A percentile compares a stretch with the other conserved stretches of the same genome.
Evolutionary conservation across 2,329 filamentous ascomycete species (phyloP).

Genomic region (Colletotrichum sp.): DNA sequence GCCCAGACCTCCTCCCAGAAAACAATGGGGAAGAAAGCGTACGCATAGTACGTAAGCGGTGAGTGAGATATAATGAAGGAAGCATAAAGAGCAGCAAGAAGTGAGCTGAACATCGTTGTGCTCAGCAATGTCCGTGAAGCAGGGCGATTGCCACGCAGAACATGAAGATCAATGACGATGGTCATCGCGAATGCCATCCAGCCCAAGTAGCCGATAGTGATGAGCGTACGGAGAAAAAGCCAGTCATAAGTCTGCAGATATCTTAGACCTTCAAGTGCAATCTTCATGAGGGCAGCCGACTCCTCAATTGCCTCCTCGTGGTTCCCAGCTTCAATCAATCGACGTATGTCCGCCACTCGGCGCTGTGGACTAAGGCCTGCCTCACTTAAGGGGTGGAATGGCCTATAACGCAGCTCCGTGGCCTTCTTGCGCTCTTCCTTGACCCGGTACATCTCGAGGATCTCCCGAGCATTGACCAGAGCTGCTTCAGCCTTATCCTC

Average conservation of each 20-base stretch:
- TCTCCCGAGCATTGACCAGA: conserved; percentile 82
- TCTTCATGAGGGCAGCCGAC: conserved; percentile 76
- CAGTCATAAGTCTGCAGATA: conserved; percentile 99
- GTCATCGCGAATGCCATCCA: conserved; percentile 95
- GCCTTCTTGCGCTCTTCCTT: conserved; percentile 87
- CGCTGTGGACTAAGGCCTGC: conserved; percentile 66
- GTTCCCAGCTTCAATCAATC: conserved; percentile 68
- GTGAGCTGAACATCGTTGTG: conserved; percentile 73
- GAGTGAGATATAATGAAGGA: conserved; percentile 82
- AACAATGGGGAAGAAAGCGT: conserved; percentile 87
- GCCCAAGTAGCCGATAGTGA: conserved; percentile 89
- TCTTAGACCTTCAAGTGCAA: conserved; percentile 81
- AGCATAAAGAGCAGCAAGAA: conserved; percentile 77
- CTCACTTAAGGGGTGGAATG: conserved; percentile 74
- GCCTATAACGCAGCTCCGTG: conserved; percentile 76
- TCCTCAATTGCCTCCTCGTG: conserved; percentile 81
- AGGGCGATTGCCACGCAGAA: conserved; percentile 73
- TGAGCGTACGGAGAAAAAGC: conserved; percentile 88
- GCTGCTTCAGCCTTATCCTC: conserved; percentile 84
- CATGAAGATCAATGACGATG: conserved; percentile 86
- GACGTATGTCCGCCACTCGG: conserved; percentile 70
- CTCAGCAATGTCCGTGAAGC: conserved; percentile 66
- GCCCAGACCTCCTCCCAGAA: conserved; percentile 98
- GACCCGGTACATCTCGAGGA: conserved; percentile 94
- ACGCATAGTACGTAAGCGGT: conserved; percentile 84